Evolutionary conservation across 257 asterid genomes (phyloP).

Genomic region (Solanum sejunctum): DNA sequence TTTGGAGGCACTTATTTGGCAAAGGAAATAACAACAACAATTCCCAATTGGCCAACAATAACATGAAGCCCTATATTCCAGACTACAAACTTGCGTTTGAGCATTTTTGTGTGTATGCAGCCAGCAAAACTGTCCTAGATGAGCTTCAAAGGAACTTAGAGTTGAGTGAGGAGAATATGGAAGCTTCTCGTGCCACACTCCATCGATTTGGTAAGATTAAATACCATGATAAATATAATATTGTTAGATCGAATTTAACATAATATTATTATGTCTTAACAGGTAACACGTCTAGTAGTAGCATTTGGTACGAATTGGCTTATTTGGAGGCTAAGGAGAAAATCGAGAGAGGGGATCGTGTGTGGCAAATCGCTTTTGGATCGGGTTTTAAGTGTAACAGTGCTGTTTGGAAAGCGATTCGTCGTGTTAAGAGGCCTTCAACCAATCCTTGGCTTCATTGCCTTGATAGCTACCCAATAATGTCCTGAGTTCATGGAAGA

Average conservation of each 20-base stretch:
- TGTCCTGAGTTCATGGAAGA: not conserved
- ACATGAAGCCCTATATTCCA: constrained; percentile 71
- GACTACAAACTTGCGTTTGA: constrained; percentile 93
- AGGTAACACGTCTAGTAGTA: constrained; percentile 79
- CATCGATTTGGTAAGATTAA: constrained; percentile 53
- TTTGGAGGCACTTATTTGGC: constrained; percentile 42
- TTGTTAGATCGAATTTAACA: not conserved
- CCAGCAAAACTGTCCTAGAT: constrained; percentile 70
- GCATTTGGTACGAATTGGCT: constrained; percentile 93
- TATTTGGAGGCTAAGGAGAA: constrained; percentile 77
- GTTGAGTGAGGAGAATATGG: constrained; percentile 63
- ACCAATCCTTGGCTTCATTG: constrained; percentile 73
- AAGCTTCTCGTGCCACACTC: constrained; percentile 60
- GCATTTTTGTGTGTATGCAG: constrained; percentile 88
- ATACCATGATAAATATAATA: not conserved
- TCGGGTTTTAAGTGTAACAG: constrained; percentile 96
- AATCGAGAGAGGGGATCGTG: constrained; percentile 55
- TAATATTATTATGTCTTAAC: not conserved
- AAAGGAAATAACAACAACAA: not conserved
- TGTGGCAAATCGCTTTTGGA: constrained; percentile 93
- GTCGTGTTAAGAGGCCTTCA: constrained; percentile 21
- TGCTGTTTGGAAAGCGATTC: constrained; percentile 68
- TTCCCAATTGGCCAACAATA: constrained; percentile 14
- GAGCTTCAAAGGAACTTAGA: constrained; percentile 86
- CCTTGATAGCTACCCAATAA: constrained; percentile 37